These are phyloP conservation scores for Myriangium duriaei DNA, from an alignment of 2,329 filamentous ascomycete genomes.

Conservation along the genomic window DNA sequence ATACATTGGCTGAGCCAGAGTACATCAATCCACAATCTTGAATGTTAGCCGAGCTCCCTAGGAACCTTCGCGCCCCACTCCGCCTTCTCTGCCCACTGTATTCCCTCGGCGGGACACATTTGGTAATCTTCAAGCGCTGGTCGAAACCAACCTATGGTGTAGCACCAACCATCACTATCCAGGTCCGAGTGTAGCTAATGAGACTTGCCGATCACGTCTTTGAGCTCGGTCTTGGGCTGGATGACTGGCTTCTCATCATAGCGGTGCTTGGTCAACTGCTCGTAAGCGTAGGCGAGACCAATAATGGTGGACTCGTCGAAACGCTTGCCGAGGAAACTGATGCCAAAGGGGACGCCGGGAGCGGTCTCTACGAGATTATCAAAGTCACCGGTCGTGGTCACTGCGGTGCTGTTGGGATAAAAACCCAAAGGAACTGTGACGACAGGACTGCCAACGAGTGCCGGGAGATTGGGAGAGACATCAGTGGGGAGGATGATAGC, in stretches of 20 bases:
- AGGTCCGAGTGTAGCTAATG: background rate
- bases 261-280: constrained; percentile 45
- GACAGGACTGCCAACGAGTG: constrained; percentile 46
- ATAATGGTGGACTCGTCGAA: constrained; percentile 53
- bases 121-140: too few species aligned
- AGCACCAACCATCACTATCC: too few species aligned
- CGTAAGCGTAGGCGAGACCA: constrained; percentile 55
- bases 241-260: constrained; percentile 37
- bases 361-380: constrained; percentile 41
- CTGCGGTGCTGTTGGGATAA: constrained; percentile 36
- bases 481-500: constrained; percentile 49
- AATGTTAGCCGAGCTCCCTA: too few species aligned
- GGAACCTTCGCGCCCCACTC: too few species aligned
- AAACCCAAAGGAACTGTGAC: constrained; percentile 52
- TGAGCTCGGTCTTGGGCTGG: constrained; percentile 36
- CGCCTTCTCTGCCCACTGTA: too few species aligned
- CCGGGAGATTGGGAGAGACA: constrained; percentile 36
- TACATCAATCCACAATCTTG: too few species aligned
- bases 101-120: too few species aligned
- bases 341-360: constrained; percentile 47
- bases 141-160: too few species aligned
- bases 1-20: too few species aligned
- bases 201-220: constrained; percentile 26
- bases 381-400: constrained; percentile 30
- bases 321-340: constrained; percentile 48